A percentile compares a stretch with the other conserved stretches of the same genome.
Conservation (phyloP, 2,329 filamentous ascomycete genomes). For the Penicillium sp. region DNA sequence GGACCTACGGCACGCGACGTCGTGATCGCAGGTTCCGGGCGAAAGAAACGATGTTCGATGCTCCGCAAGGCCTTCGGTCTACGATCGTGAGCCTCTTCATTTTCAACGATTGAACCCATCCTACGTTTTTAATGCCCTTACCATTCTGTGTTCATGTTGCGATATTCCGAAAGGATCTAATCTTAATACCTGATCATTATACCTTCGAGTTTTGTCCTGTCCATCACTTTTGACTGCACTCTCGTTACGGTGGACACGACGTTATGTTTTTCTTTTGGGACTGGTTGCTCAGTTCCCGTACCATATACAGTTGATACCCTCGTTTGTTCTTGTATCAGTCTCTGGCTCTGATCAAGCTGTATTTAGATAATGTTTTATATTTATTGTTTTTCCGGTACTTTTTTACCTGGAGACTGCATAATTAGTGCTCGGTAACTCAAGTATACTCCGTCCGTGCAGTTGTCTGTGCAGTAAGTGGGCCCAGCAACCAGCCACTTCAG, state of each 20-base stretch:
- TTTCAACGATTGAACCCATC: background rate
- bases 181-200: constrained; percentile 24
- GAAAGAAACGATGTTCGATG: constrained; percentile 45
- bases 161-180: constrained; percentile 19
- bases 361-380: background rate
- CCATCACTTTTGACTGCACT: background rate
- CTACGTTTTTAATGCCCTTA: background rate
- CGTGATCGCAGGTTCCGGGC: constrained; percentile 34
- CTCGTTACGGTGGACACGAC: background rate
- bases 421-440: no score
- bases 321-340: constrained; percentile 5
- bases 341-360: background rate
- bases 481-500: constrained; percentile 1
- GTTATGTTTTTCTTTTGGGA: background rate
- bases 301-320: constrained; percentile 14
- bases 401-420: background rate
- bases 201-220: constrained; percentile 3
- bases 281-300: constrained; percentile 1
- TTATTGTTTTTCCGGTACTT: background rate
- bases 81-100: constrained; percentile 16
- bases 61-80: constrained; percentile 44
- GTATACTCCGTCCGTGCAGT: no score
- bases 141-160: background rate
- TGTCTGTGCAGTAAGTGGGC: background rate
- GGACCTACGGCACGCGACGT: constrained; percentile 24